Base-by-base conservation (phyloP, 1,284 basidiomycete species). In the Peniophora sp. region DNA sequence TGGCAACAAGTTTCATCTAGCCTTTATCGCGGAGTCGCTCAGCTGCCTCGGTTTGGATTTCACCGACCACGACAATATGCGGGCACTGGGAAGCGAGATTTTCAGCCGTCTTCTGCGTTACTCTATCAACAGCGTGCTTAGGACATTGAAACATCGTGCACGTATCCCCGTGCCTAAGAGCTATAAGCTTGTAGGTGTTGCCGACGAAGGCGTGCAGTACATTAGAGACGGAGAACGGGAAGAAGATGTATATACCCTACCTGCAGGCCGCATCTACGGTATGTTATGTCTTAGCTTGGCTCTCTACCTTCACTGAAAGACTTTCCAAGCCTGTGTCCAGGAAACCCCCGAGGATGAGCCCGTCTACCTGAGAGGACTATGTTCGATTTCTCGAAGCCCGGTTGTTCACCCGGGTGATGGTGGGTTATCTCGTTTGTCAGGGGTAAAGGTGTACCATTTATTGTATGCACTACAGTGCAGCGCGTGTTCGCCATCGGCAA, bases 141-240 rank as follows among this genome's bases (percentile, higher is more conserved):
- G 61, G 12, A 77, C 78, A 36, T 75, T 90, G 57, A 89, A 89
- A 58, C 77, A 85, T 55, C 69, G 72, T 27, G 86, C 86, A 1
- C 73, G 85, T 14, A 85, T 91, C 36, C 77, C 73, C 1, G 75
- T 91, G 16, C 79, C 79, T 0, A 64, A 79, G 2, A 79, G 79
- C 49, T 78, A 77, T 55, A 71, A 79, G 19, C 70, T 89, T 2
- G 83, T 89, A 23, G 88, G 89, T 3, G 74, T 89, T 36, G 83
- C 84, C 2, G 88, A 89, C 59, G 85, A 87, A 64, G 83, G 83
- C 2, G 73, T 75, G 3, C 71, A 76, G 1, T 83, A 86, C 55
- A 64, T 66, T 47, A 59, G 61, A 14, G 65, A 63, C 5, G 79
- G 77, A 16, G n/a, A 8, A 3, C 16, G 2, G 0, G 39, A 50